phyloP scores from a whole-genome alignment of 768 basidiomycete species.

The Suillus fuscotomentosus region DNA sequence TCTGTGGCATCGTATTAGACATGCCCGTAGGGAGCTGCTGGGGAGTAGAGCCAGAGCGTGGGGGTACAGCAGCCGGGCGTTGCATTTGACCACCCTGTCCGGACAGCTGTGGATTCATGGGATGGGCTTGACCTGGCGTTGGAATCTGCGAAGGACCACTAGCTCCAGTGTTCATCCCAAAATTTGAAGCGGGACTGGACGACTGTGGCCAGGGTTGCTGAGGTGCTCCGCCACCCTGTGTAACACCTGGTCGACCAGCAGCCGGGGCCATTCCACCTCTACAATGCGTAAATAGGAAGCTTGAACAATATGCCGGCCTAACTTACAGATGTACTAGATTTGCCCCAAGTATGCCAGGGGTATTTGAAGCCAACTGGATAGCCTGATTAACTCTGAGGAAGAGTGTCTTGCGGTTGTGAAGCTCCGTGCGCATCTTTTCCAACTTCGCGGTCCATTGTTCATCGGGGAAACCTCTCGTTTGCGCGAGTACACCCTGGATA shows the following conservation, averaged over 20 bases:
- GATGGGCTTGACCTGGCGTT: conserved; percentile 13
- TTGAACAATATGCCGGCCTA: neutral
- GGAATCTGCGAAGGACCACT: conserved; percentile 21
- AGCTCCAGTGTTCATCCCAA: conserved; percentile 18
- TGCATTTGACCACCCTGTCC: conserved; percentile 29
- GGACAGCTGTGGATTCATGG: conserved; percentile 30
- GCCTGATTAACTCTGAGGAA: conserved; percentile 35
- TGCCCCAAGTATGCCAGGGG: conserved; percentile 18
- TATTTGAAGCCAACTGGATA: conserved; percentile 19
- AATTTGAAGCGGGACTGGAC: conserved; percentile 8
- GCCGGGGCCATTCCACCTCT: conserved; percentile 18
- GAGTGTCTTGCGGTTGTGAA: conserved; percentile 37
- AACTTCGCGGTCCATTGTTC: conserved; percentile 16
- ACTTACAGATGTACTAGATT: conserved; percentile 36
- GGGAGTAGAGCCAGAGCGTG: conserved; percentile 38
- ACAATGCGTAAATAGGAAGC: conserved; percentile 9
- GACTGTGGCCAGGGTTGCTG: conserved; percentile 5
- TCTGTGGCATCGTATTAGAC: conserved; percentile 34
- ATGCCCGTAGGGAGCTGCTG: conserved; percentile 33
- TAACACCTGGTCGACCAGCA: conserved; percentile 23
- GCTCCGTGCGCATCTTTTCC: conserved; percentile 18
- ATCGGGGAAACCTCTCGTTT: conserved; percentile 17
- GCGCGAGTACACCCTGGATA: conserved; percentile 7
- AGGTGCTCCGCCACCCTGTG: conserved; percentile 16
- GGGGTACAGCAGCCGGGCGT: conserved; percentile 31